Evolutionary conservation across 75 land plant genomes (phyloP), one percentile per base, ranked within the genome.

Genomic region (Picea sitchensis): DNA sequence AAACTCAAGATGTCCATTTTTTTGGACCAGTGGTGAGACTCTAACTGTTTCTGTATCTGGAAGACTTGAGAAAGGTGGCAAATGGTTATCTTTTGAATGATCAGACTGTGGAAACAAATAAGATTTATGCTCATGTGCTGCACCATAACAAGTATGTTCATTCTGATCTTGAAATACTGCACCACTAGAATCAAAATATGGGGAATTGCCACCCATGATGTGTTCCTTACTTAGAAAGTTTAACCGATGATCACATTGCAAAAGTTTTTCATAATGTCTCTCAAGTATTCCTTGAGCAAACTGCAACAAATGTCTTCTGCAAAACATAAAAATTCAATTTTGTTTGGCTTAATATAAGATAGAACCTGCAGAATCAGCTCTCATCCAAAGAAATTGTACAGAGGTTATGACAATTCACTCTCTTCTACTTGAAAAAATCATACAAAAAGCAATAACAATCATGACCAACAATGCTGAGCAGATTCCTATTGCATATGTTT

Each of bases 201-300:
- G 30, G n/a, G 77, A 51, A 56, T 67, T 61, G 14, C 54, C 59
- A 1, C 76, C 56, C 14, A 14, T 64, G 59, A 65, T 78, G 31
- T 65, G 74, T 71, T 71, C 76, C 56, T 79, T 82, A 32, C 78
- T 80, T 36, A 87, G 81, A 34, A 85, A 83, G 56, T 87, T 87
- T 81, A 84, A 59, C 17, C 89, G 81, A 59, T 75, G 71, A 77
- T 95, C 98, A 76, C 90, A 88, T 77, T 93, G 90, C 31, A 93
- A 34, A 47, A 95, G 86, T 84, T 91, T 93, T 68, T 95, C 96
- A 83, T 82, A 95, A 80, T 90, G 92, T 57, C 83, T 90, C 79
- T 87, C 87, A 12, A 95, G 81, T 12, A 83, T 85, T 61, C 96
- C 96, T 51, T 82, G 85, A 41, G 94, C 89, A 76, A 87, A 91